Percentiles rank a stretch among this genome's conserved stretches.
These are phyloP conservation scores for Penicillium digitatum DNA, from an alignment of 2,329 filamentous ascomycete species.

Conservation along the genomic window DNA sequence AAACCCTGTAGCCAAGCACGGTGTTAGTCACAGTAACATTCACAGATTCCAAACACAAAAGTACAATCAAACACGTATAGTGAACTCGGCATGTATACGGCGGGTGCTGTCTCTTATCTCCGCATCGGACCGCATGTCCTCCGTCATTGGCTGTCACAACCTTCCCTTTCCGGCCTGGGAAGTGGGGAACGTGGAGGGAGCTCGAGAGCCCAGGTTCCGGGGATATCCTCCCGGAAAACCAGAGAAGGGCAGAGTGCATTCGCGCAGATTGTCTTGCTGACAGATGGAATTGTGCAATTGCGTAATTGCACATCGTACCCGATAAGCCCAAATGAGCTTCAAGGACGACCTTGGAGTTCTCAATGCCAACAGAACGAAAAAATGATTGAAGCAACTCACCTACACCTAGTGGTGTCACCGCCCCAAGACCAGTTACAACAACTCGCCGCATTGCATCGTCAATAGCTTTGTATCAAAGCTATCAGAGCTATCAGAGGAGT, in stretches of 20 bases:
- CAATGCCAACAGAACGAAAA: conserved; percentile 3
- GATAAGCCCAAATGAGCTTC: neutral
- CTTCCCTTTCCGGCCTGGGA: conserved; percentile 30
- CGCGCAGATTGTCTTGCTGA: neutral
- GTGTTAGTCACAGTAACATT: neutral
- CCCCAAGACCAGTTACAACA: conserved; percentile 78
- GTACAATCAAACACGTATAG: neutral
- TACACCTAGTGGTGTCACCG: conserved; percentile 77
- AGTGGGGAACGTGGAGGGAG: conserved; percentile 27
- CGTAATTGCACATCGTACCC: neutral
- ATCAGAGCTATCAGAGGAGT: neutral
- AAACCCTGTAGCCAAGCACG: conserved; percentile 50
- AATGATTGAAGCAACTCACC: conserved; percentile 44
- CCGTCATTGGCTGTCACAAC: conserved; percentile 26
- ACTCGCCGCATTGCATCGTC: conserved; percentile 55
- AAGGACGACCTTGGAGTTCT: neutral
- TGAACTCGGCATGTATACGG: neutral
- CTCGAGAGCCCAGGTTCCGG: conserved; percentile 3
- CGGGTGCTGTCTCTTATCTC: neutral
- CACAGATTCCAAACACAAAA: neutral
- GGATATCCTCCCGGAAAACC: conserved; percentile 2
- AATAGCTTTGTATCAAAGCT: neutral
- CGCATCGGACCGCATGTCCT: conserved; percentile 4
- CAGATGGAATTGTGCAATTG: neutral
- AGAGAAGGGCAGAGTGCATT: neutral